Percentiles rank a stretch among this genome's conserved stretches.
phyloP scores from a whole-genome alignment of 1,284 basidiomycete species.

The Pholiota adiposa region DNA sequence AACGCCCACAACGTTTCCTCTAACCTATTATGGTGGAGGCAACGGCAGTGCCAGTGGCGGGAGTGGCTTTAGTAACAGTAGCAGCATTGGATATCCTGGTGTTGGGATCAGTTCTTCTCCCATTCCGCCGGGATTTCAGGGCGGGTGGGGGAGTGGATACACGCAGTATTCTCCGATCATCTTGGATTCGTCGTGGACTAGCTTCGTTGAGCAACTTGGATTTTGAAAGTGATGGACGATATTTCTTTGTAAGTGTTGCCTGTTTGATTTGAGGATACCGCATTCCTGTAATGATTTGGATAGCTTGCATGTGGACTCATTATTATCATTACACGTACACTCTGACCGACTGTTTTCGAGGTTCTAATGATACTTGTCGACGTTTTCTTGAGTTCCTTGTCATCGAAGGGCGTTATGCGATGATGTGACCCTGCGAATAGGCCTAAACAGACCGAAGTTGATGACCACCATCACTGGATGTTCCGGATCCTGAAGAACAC shows the following conservation, averaged over 20 bases:
- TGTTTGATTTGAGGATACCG: too few relatives aligned
- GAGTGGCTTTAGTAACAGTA: not conserved
- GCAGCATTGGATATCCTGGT: not conserved
- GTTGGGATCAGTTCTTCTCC: not conserved
- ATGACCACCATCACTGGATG: too few relatives aligned
- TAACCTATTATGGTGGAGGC: not conserved
- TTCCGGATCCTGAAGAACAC: too few relatives aligned
- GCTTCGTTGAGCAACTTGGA: constrained; percentile 69
- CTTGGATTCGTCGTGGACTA: constrained; percentile 66
- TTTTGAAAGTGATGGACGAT: constrained; percentile 40
- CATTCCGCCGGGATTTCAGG: constrained; percentile 8
- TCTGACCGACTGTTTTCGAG: too few relatives aligned
- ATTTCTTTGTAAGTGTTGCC: too few relatives aligned
- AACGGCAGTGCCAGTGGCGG: not conserved
- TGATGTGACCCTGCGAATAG: too few relatives aligned
- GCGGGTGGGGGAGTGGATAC: constrained; percentile 17
- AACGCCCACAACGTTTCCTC: not conserved
- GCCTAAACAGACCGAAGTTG: too few relatives aligned
- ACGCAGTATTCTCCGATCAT: constrained; percentile 28
- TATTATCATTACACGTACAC: too few relatives aligned
- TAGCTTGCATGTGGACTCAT: not conserved
- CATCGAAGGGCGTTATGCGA: too few relatives aligned
- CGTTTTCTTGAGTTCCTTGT: too few relatives aligned
- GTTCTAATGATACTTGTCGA: too few relatives aligned
- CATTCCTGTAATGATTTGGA: not conserved